Percentiles rank a stretch among this genome's conserved stretches.
Evolutionary conservation across 306 rosid species (phyloP).

Genomic region (Lupinus albus): DNA sequence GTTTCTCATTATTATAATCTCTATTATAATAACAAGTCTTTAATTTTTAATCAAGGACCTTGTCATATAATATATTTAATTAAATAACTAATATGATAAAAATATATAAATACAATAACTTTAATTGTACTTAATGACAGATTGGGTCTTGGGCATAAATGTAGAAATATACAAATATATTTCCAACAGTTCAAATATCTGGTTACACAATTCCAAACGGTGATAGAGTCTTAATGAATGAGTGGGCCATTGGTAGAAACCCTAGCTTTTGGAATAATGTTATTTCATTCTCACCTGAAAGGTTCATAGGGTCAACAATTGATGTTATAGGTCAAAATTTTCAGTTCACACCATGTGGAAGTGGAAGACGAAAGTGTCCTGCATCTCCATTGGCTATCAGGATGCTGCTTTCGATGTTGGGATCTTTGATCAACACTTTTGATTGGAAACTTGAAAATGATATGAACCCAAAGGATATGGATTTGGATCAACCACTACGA

Average conservation of each 20-base stretch:
- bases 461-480: too few species aligned
- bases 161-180: too few species aligned
- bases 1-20: too few species aligned
- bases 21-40: too few species aligned
- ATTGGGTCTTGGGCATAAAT: too few species aligned
- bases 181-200: slow-evolving; percentile 35
- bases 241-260: slow-evolving; percentile 40
- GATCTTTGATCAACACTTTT: slow-evolving; percentile 47
- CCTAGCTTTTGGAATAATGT: slow-evolving; percentile 44
- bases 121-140: too few species aligned
- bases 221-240: slow-evolving; percentile 44
- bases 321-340: slow-evolving; percentile 45
- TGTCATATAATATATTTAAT: too few species aligned
- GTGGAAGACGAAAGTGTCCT: slow-evolving; percentile 43
- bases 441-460: too few species aligned
- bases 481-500: too few species aligned
- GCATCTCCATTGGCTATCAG: slow-evolving; percentile 43
- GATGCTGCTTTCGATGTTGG: slow-evolving; percentile 43
- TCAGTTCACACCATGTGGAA: slow-evolving; percentile 53
- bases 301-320: slow-evolving; percentile 44
- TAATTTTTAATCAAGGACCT: too few species aligned
- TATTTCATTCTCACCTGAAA: slow-evolving; percentile 43
- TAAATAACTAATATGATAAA: too few species aligned
- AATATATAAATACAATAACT: too few species aligned
- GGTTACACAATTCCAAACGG: slow-evolving; percentile 49